A percentile compares a stretch with the other conserved stretches of the same genome.
These are phyloP conservation scores for Trametes sanguinea DNA, from an alignment of 768 basidiomycete species.

Conservation along the genomic window DNA sequence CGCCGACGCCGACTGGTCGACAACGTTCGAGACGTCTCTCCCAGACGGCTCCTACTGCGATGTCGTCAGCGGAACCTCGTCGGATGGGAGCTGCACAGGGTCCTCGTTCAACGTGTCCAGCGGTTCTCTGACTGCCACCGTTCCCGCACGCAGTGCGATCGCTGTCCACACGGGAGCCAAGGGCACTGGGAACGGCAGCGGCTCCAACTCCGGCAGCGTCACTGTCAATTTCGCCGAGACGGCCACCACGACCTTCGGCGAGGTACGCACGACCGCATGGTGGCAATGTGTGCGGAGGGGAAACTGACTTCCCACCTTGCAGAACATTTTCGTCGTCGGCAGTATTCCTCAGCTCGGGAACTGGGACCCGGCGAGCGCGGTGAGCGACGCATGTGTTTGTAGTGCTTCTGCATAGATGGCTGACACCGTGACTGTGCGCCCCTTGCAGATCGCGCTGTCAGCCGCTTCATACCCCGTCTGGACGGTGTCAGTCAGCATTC, in stretches of 20 bases:
- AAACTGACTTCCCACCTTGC: not conserved
- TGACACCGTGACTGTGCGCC: not conserved
- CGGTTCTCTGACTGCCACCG: slow-evolving; percentile 51
- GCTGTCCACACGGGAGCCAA: slow-evolving; percentile 54
- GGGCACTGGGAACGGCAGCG: slow-evolving; percentile 11
- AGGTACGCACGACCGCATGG: slow-evolving; percentile 39
- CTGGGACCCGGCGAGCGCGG: slow-evolving; percentile 52
- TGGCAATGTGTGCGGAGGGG: not conserved
- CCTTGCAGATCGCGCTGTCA: slow-evolving; percentile 50
- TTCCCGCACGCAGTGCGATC: slow-evolving; percentile 53
- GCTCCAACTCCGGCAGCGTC: slow-evolving; percentile 29
- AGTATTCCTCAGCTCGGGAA: slow-evolving; percentile 55
- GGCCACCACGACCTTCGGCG: slow-evolving; percentile 57
- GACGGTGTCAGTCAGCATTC: slow-evolving; percentile 52
- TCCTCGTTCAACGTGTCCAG: slow-evolving; percentile 50
- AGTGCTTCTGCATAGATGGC: not conserved
- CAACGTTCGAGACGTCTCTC: slow-evolving; percentile 58
- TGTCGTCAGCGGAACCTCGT: slow-evolving; percentile 52
- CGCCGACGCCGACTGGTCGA: slow-evolving; percentile 53
- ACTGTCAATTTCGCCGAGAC: slow-evolving; percentile 54
- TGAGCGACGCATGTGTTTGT: slow-evolving; percentile 30
- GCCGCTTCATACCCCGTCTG: slow-evolving; percentile 56
- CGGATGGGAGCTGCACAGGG: slow-evolving; percentile 50
- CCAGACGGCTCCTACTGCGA: slow-evolving; percentile 66
- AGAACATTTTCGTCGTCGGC: slow-evolving; percentile 65